Conservation (phyloP, 192 early-diverging fungal genomes). For the Backusella macrospora region DNA sequence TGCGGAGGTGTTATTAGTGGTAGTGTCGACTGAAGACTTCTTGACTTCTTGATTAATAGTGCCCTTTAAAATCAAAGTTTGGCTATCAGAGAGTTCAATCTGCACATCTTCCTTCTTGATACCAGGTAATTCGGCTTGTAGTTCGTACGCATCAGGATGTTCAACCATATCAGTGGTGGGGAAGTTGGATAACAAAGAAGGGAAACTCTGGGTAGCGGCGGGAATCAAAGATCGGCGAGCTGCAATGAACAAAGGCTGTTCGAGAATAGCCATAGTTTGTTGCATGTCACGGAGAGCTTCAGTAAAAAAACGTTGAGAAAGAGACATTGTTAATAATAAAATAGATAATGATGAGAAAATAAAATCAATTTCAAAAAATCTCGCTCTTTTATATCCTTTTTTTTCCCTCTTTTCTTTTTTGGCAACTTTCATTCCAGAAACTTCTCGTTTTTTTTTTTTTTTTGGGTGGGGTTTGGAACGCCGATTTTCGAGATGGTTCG, state of each 20-base stretch:
- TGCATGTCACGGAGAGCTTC: conserved; percentile 34
- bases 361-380: background rate
- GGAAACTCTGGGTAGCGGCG: background rate
- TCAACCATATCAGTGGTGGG: conserved; percentile 41
- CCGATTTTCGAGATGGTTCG: background rate
- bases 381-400: background rate
- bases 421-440: background rate
- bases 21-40: conserved; percentile 11
- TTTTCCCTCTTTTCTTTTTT: background rate
- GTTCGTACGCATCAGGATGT: conserved; percentile 35
- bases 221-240: conserved; percentile 30
- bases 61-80: conserved; percentile 39
- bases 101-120: conserved; percentile 41
- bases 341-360: background rate
- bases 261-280: conserved; percentile 35
- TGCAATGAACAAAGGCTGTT: conserved; percentile 36
- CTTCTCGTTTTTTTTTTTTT: background rate
- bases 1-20: background rate
- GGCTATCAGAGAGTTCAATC: conserved; percentile 37
- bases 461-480: background rate
- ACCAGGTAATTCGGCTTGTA: conserved; percentile 47
- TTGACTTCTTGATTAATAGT: conserved; percentile 18
- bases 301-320: conserved; percentile 30
- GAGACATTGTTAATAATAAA: conserved; percentile 22
- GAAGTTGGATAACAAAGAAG: background rate